Percentiles rank a stretch among this genome's conserved stretches.
phyloP scores from a whole-genome alignment of 2,329 filamentous ascomycete species.

The Sclerotinia sclerotiorum region DNA sequence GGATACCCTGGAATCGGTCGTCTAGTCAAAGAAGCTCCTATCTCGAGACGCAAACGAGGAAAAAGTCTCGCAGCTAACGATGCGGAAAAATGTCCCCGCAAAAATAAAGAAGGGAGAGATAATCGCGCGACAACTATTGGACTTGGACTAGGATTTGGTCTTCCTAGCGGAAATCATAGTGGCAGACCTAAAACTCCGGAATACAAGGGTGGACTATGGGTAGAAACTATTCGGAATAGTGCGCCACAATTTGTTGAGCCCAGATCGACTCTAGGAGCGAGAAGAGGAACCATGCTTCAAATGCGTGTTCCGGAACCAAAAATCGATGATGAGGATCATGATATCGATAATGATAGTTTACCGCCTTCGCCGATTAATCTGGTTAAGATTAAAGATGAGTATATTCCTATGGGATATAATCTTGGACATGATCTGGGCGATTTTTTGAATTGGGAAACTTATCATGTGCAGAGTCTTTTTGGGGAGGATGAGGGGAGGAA shows the following conservation, averaged over 20 bases:
- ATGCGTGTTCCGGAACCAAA: constrained; percentile 1
- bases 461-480: constrained; percentile 29
- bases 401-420: constrained; percentile 61
- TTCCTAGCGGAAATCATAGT: not conserved
- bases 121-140: not conserved
- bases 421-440: constrained; percentile 59
- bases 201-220: not conserved
- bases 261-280: not conserved
- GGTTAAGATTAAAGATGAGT: constrained; percentile 34
- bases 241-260: not conserved
- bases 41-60: constrained; percentile 15
- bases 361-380: constrained; percentile 36
- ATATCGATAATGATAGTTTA: constrained; percentile 20
- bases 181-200: not conserved
- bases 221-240: not conserved
- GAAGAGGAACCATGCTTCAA: constrained; percentile 11
- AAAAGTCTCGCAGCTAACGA: constrained; percentile 1
- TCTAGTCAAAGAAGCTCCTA: constrained; percentile 24
- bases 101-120: not conserved
- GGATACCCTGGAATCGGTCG: constrained; percentile 30
- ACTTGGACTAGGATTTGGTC: not conserved
- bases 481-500: constrained; percentile 15
- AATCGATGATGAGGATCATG: not conserved
- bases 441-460: constrained; percentile 55
- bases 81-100: not conserved